Evolutionary conservation across 2,329 filamentous ascomycete species (phyloP).

Genomic region (Knufia petricola): DNA sequence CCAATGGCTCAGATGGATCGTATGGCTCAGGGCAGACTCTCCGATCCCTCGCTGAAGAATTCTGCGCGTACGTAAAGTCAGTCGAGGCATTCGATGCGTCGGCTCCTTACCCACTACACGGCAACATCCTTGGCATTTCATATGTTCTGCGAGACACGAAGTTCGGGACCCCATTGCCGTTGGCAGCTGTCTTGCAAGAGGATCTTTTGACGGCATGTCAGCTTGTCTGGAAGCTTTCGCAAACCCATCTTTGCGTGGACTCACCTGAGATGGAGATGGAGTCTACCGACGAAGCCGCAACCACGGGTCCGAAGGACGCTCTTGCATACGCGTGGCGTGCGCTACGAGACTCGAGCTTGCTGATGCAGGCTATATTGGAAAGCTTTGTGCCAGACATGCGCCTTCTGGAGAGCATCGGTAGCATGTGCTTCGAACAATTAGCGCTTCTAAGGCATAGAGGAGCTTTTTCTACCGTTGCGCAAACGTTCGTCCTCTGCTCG

Average conservation of each 20-base stretch:
- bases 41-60: background rate
- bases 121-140: conserved; percentile 13
- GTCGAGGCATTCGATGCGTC: background rate
- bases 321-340: conserved; percentile 92
- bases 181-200: background rate
- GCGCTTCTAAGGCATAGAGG: conserved; percentile 78
- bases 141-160: conserved; percentile 8
- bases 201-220: conserved; percentile 39
- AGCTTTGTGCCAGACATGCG: background rate
- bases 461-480: conserved; percentile 84
- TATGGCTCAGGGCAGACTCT: background rate
- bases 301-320: conserved; percentile 72
- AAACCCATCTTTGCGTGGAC: conserved; percentile 76
- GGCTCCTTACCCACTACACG: conserved; percentile 17
- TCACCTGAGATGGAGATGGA: conserved; percentile 76
- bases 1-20: too few species aligned
- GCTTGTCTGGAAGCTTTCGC: conserved; percentile 68
- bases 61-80: background rate
- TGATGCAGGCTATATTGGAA: conserved; percentile 3
- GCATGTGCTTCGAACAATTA: conserved; percentile 71
- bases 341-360: conserved; percentile 63
- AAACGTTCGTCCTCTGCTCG: conserved; percentile 78
- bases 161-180: background rate
- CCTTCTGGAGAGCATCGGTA: conserved; percentile 47
- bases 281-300: conserved; percentile 56